Base-by-base conservation (phyloP, 2,329 filamentous ascomycete genomes). In the Dactylellina haptotyla region DNA sequence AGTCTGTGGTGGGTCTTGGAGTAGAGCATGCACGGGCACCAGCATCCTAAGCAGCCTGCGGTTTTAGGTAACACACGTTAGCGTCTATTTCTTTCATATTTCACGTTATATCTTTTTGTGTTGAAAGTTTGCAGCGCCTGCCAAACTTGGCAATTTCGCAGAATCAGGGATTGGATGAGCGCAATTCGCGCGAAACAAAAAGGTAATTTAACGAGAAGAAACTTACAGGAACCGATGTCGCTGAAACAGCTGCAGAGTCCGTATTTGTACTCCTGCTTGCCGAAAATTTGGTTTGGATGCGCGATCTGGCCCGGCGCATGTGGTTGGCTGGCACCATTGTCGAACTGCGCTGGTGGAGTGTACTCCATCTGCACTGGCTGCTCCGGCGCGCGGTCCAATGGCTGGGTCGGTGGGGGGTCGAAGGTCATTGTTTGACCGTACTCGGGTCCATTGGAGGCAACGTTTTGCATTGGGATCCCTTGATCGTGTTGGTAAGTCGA, bases 11-110 rank as follows among this genome's bases (percentile, higher is more conserved):
- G 69, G 8, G 77, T 78, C 32, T 75, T 76, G 10, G 77, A 78
- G 76, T 78, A 78, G 56, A 78, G 76, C 54, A 78, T 78, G 67
- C 77, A 78, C 4, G 77, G 77, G 34, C 77, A 78, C 75, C 76
- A 78, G 57, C 75, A 78, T 43, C 76, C 76, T n/a, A 70, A 61
- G 30, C 77, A 78, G 54, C 77, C 76, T 77, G 26, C 46, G 23
- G 45, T 41, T 26, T 39, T 45, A 18, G 51, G 50, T 32, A 46
- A 28, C 32, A 26, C 9, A 43, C 39, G 62, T 66, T 66, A 64
- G 54, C 37, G 25, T 32, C 37, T 45, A 9, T 50, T 37, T 63
- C 43, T 43, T 54, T 32, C 10, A 28, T 6, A 6, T 28, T 61
- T 16, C 18, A 10, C 25, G 48, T 26, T 37, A 34, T 10, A 25